A percentile compares a stretch with the other conserved stretches of the same genome.
Evolutionary conservation across 345 rosid species (phyloP).

Genomic region (Hevea brasiliensis): DNA sequence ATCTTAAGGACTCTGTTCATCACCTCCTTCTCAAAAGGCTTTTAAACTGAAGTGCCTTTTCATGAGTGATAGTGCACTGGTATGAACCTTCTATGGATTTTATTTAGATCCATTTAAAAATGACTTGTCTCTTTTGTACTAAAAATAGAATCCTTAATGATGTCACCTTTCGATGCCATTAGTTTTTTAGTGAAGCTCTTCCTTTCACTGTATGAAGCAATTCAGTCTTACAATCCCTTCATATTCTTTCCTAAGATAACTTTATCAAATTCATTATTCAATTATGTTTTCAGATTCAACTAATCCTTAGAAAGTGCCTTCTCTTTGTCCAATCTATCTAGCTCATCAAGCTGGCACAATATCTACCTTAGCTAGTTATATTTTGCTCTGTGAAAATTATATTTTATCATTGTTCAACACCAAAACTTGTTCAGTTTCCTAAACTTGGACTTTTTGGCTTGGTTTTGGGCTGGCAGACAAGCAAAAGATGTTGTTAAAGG

Average conservation of each 20-base stretch:
- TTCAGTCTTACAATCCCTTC: neutral
- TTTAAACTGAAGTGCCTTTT: neutral
- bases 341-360: neutral
- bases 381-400: neutral
- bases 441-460: neutral
- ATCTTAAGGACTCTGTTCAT: neutral
- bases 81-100: neutral
- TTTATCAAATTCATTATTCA: neutral
- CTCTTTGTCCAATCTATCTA: neutral
- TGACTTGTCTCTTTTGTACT: neutral
- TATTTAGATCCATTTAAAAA: neutral
- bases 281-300: neutral
- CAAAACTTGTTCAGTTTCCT: neutral
- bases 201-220: no score
- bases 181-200: neutral
- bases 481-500: conserved; percentile 98
- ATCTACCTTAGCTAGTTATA: neutral
- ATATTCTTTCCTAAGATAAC: neutral
- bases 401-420: neutral
- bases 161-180: neutral
- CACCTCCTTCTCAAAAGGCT: neutral
- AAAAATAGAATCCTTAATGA: neutral
- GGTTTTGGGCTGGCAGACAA: conserved; percentile 50
- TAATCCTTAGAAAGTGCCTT: neutral
- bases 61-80: neutral